Conservation (phyloP, 106 monocot species). For the Dendrobium officinale region DNA sequence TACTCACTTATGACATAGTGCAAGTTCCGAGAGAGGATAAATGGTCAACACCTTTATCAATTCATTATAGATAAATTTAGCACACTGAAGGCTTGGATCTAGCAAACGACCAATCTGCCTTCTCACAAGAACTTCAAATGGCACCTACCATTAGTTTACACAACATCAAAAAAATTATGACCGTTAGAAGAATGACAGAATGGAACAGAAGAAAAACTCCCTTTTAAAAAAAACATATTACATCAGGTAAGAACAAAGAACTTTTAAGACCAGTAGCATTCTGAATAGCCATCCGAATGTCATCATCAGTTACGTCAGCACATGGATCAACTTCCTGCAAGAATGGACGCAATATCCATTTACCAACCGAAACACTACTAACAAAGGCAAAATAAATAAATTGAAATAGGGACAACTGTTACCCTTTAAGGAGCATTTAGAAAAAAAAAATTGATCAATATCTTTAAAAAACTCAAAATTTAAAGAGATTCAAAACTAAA, state of each 20-base stretch:
- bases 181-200: neutral
- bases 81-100: conserved; percentile 98
- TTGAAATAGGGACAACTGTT: neutral
- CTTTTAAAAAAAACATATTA: conserved; percentile 8
- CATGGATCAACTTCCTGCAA: conserved; percentile 93
- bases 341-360: too few species aligned
- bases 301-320: conserved; percentile 90
- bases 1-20: too few species aligned
- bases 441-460: neutral
- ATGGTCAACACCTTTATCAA: conserved; percentile 68
- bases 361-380: neutral
- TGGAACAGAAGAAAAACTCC: neutral
- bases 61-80: conserved; percentile 95
- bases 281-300: conserved; percentile 92
- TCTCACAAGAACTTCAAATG: conserved; percentile 95
- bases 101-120: conserved; percentile 88
- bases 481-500: neutral
- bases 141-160: conserved; percentile 40
- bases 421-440: neutral
- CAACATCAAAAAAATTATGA: neutral
- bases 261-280: conserved; percentile 94
- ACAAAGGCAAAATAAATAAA: neutral
- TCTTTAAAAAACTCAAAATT: neutral
- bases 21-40: neutral
- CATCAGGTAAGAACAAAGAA: conserved; percentile 98